A percentile compares a stretch with the other conserved stretches of the same genome.
phyloP scores from a whole-genome alignment of 2,329 filamentous ascomycete species.

The Raffaelea ambrosiae region DNA sequence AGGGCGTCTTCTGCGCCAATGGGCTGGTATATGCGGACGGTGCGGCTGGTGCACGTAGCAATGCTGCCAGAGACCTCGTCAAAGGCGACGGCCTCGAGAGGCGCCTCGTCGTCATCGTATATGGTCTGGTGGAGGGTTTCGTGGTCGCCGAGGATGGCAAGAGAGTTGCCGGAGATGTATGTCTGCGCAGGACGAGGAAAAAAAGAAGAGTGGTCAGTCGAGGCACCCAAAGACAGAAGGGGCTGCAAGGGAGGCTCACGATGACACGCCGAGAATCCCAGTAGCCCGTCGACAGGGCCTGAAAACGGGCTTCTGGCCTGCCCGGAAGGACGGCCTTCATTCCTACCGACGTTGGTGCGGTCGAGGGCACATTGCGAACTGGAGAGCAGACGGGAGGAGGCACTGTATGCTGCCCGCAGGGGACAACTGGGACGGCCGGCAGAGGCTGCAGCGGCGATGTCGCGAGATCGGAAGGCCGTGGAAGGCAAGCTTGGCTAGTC shows the following conservation, averaged over 20 bases:
- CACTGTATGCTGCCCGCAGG: no score
- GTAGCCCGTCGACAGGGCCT: slow-evolving; percentile 37
- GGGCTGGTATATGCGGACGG: slow-evolving; percentile 72
- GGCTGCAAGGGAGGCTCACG: slow-evolving; percentile 14
- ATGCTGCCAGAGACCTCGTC: slow-evolving; percentile 81
- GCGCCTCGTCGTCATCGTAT: slow-evolving; percentile 66
- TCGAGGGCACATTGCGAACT: slow-evolving; percentile 11
- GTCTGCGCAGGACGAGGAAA: slow-evolving; percentile 38
- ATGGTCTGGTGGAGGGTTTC: slow-evolving; percentile 78
- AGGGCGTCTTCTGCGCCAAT: slow-evolving; percentile 62
- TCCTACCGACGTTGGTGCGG: slow-evolving; percentile 15
- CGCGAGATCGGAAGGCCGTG: no score
- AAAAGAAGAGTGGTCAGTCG: no score
- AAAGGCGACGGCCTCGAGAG: slow-evolving; percentile 67
- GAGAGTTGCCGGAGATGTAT: slow-evolving; percentile 83
- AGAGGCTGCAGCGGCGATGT: no score
- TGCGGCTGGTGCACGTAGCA: slow-evolving; percentile 58
- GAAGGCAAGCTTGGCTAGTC: no score
- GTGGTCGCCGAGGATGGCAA: slow-evolving; percentile 72
- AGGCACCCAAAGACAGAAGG: neutral
- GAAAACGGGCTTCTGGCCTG: slow-evolving; percentile 37
- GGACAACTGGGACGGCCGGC: no score
- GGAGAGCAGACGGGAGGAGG: no score
- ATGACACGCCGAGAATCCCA: slow-evolving; percentile 31
- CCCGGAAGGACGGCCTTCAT: slow-evolving; percentile 41